phyloP scores from a whole-genome alignment of 208 protist species.

The Leishmania guyanensis region DNA sequence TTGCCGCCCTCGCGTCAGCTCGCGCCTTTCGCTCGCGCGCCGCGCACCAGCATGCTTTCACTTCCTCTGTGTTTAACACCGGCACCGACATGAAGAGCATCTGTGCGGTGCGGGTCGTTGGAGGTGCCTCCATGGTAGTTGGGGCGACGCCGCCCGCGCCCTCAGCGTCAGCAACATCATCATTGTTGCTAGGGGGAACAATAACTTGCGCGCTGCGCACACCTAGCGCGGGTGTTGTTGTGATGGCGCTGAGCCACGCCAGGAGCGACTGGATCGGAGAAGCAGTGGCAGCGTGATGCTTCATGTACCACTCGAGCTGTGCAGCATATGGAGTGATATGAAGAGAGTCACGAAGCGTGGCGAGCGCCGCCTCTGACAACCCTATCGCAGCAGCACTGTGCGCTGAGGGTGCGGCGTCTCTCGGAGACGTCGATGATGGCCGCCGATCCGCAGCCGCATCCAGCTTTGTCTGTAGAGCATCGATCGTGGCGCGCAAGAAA shows the following conservation, averaged over 20 bases:
- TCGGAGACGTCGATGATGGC: not conserved
- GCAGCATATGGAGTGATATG: slow-evolving; percentile 8
- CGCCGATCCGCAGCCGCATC: slow-evolving; percentile 5
- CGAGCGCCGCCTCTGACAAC: not conserved
- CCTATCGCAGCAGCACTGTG: not conserved
- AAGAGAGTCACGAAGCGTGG: slow-evolving; percentile 14
- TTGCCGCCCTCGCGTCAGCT: not conserved
- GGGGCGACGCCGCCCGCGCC: not conserved
- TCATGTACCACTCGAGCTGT: slow-evolving; percentile 33
- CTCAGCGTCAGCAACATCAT: not conserved
- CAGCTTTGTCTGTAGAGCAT: slow-evolving; percentile 24
- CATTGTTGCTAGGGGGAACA: not conserved
- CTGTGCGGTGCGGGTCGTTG: slow-evolving; percentile 43
- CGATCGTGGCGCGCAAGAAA: slow-evolving; percentile 45
- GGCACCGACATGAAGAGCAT: slow-evolving; percentile 46
- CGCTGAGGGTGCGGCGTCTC: not conserved
- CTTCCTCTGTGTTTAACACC: slow-evolving; percentile 20
- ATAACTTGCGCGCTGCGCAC: slow-evolving; percentile 36
- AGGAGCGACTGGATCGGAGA: slow-evolving; percentile 33
- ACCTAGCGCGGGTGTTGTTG: slow-evolving; percentile 44
- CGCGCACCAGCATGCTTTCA: slow-evolving; percentile 17
- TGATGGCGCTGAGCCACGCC: slow-evolving; percentile 78
- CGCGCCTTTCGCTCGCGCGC: slow-evolving; percentile 1
- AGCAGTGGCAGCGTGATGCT: slow-evolving; percentile 17
- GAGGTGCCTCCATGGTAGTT: slow-evolving; percentile 24